Percentiles rank a stretch among this genome's conserved stretches.
Conservation (phyloP, 2,329 filamentous ascomycete genomes). For the Tolypocladium tropicale region DNA sequence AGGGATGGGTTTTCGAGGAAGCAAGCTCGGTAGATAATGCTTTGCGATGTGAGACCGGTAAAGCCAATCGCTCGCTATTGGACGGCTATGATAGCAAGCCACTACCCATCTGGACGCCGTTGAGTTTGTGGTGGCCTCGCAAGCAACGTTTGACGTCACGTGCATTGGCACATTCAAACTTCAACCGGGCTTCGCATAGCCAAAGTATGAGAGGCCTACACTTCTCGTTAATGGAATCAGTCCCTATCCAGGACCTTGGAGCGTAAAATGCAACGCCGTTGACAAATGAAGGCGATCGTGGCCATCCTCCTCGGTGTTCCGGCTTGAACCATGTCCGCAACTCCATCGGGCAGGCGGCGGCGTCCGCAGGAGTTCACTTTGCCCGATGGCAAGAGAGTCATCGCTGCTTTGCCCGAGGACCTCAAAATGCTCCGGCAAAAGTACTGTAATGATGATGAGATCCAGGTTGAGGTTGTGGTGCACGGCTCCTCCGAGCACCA, state of each 20-base stretch:
- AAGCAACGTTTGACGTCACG: neutral
- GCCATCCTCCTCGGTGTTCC: neutral
- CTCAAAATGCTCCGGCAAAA: constrained; percentile 33
- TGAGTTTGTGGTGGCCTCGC: neutral
- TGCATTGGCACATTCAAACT: neutral
- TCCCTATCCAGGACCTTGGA: neutral
- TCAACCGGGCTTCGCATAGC: neutral
- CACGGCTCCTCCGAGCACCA: constrained; percentile 40
- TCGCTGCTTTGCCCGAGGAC: constrained; percentile 48
- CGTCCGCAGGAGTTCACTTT: constrained; percentile 42
- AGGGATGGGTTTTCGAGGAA: too few relatives aligned
- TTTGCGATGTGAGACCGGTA: too few relatives aligned
- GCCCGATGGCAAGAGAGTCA: constrained; percentile 44
- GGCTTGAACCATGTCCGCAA: constrained; percentile 10
- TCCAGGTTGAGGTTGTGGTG: constrained; percentile 46
- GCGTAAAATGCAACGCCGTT: neutral
- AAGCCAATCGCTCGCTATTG: too few relatives aligned
- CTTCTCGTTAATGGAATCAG: neutral
- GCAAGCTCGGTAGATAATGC: too few relatives aligned
- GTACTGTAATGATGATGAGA: constrained; percentile 20
- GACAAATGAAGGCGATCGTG: neutral
- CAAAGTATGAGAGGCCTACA: neutral
- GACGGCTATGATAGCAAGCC: too few relatives aligned
- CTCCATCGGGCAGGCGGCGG: constrained; percentile 15
- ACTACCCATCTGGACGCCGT: too few relatives aligned